phyloP scores from a whole-genome alignment of 2,329 filamentous ascomycete species.

The Colletotrichum phormii region DNA sequence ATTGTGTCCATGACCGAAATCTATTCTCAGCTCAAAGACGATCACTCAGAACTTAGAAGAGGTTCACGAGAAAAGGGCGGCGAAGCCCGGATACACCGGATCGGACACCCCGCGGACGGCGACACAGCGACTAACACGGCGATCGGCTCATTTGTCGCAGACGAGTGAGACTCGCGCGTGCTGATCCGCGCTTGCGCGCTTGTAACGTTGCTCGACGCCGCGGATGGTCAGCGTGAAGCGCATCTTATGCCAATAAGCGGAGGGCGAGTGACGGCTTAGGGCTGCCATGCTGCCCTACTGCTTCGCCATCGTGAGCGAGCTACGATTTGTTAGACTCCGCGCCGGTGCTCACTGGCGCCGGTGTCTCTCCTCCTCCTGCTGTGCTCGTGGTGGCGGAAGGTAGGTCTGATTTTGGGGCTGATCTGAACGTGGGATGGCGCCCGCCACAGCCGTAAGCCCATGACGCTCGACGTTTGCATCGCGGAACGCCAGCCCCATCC shows the following conservation, averaged over 20 bases:
- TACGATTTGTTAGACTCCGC: background rate
- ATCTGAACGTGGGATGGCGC: background rate
- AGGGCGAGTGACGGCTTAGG: background rate
- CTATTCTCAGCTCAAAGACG: background rate
- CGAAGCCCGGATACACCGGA: conserved; percentile 3
- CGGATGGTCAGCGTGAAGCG: conserved; percentile 12
- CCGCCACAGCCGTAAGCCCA: conserved; percentile 25
- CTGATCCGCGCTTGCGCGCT: conserved; percentile 32
- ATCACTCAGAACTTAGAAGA: background rate
- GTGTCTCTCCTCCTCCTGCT: background rate
- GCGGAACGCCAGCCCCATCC: conserved; percentile 11
- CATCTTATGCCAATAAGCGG: background rate
- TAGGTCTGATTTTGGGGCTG: background rate
- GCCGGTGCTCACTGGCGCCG: conserved; percentile 15
- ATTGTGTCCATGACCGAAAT: background rate
- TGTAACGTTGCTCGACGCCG: conserved; percentile 31
- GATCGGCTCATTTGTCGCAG: background rate
- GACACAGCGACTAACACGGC: background rate
- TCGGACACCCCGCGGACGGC: background rate
- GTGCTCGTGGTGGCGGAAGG: background rate
- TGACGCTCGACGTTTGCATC: background rate
- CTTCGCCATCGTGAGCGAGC: conserved; percentile 2
- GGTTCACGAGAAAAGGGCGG: background rate
- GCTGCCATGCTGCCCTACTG: background rate
- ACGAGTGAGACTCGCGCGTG: conserved; percentile 3